phyloP scores from a whole-genome alignment of 2,329 filamentous ascomycete genomes.

The Dichotomopilus funicola region DNA sequence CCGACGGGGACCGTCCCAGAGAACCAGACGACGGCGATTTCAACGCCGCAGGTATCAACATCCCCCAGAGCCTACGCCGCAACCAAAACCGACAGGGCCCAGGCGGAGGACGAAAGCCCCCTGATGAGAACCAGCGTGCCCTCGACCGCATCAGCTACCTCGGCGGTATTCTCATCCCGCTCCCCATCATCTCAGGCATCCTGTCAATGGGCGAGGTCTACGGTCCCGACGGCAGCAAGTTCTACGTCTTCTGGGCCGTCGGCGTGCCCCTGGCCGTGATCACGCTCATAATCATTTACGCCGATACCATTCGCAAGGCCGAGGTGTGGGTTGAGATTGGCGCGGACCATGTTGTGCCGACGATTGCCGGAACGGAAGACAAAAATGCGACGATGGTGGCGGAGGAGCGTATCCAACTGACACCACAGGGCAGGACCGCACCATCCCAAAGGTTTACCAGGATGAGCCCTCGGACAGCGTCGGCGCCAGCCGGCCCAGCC shows the following conservation, averaged over 20 bases:
- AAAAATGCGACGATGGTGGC: neutral
- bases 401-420: neutral
- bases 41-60: neutral
- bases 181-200: slow-evolving; percentile 42
- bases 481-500: neutral
- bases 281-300: slow-evolving; percentile 40
- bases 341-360: slow-evolving; percentile 18
- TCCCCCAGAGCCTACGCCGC: neutral
- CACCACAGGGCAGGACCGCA: too few relatives aligned
- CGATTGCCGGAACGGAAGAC: neutral
- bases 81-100: neutral
- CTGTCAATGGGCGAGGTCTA: slow-evolving; percentile 42
- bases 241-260: slow-evolving; percentile 45
- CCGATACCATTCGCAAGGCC: slow-evolving; percentile 40
- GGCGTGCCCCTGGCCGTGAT: slow-evolving; percentile 34
- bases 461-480: too few relatives aligned
- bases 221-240: slow-evolving; percentile 34
- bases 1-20: too few relatives aligned
- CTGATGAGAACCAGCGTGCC: slow-evolving; percentile 33
- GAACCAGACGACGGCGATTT: too few relatives aligned
- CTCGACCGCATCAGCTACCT: slow-evolving; percentile 45
- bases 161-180: slow-evolving; percentile 42
- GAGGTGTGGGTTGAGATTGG: slow-evolving; percentile 43
- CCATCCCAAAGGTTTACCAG: too few relatives aligned
- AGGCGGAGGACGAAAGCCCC: slow-evolving; percentile 4